Percentiles rank a stretch among this genome's conserved stretches.
Evolutionary conservation across 2,329 filamentous ascomycete genomes (phyloP).

Genomic region (Didymella glomerata): DNA sequence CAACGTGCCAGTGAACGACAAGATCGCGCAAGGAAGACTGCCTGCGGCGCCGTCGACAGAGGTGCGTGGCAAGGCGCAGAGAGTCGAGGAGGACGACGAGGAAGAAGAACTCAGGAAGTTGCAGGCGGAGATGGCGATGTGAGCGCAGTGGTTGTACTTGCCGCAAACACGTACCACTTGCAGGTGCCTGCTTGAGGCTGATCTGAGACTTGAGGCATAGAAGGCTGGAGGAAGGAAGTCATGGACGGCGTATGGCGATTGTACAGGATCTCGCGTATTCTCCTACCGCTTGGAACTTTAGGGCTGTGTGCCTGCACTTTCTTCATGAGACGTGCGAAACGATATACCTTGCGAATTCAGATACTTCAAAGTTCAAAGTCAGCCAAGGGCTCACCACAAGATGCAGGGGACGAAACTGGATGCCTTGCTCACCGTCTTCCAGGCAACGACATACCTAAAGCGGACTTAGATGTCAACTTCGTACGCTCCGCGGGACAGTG

Average conservation of each 20-base stretch:
- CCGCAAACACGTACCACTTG: no score
- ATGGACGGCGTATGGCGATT: conserved; percentile 34
- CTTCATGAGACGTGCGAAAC: conserved; percentile 4
- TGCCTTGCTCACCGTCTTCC: not conserved
- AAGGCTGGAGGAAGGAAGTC: conserved; percentile 3
- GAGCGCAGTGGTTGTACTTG: conserved; percentile 2
- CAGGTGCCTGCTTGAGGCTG: no score
- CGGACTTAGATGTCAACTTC: not conserved
- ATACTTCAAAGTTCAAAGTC: conserved; percentile 12
- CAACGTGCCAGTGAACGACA: conserved; percentile 80
- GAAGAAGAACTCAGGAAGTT: conserved; percentile 93
- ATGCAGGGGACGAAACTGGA: not conserved
- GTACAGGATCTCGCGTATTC: conserved; percentile 21
- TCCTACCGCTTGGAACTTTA: conserved; percentile 18
- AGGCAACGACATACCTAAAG: not conserved
- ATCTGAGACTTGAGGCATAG: not conserved
- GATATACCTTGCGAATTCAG: conserved; percentile 30
- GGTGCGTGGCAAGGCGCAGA: conserved; percentile 36
- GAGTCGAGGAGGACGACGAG: conserved; percentile 84
- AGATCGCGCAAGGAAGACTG: conserved; percentile 70
- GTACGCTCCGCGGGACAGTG: no score
- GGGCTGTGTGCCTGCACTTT: conserved; percentile 5
- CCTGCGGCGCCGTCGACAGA: conserved; percentile 78
- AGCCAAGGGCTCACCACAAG: not conserved
- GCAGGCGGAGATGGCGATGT: conserved; percentile 98